Percentiles rank a stretch among this genome's conserved stretches.
Conservation (phyloP, 1,284 basidiomycete genomes). For the Rhodotorula glutinis region DNA sequence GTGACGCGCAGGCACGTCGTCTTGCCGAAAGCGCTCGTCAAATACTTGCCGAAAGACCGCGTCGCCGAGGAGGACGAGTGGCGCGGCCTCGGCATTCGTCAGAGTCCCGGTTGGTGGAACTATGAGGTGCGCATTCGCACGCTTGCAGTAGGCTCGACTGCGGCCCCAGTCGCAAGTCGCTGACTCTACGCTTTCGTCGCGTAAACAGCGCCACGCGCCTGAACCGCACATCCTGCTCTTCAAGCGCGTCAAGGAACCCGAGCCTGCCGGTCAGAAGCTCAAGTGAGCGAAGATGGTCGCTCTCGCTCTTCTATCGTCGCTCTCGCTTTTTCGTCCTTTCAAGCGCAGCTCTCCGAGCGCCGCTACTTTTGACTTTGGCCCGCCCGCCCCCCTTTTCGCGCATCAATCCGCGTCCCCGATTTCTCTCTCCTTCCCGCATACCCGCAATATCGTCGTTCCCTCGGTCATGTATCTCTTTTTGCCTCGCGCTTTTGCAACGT, state of each 20-base stretch:
- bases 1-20: constrained; percentile 37
- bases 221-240: constrained; percentile 43
- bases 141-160: too few species aligned
- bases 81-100: constrained; percentile 40
- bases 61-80: constrained; percentile 38
- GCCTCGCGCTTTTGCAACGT: too few species aligned
- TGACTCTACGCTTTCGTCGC: neutral
- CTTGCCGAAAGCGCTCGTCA: constrained; percentile 42
- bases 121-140: constrained; percentile 24
- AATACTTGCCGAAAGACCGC: constrained; percentile 39
- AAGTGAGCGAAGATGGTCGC: neutral
- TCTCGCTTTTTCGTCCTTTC: too few species aligned
- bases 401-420: neutral
- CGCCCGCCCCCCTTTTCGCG: neutral
- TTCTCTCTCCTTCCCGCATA: neutral
- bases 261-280: neutral
- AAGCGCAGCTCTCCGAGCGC: neutral
- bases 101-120: constrained; percentile 37
- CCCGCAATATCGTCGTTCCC: too few species aligned
- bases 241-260: constrained; percentile 39
- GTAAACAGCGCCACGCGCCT: constrained; percentile 21
- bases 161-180: neutral
- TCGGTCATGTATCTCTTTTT: too few species aligned
- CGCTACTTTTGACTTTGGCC: neutral
- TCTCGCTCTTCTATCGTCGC: neutral